Evolutionary conservation across 1,284 basidiomycete genomes (phyloP).

Genomic region (Cutaneotrichosporon sp.): DNA sequence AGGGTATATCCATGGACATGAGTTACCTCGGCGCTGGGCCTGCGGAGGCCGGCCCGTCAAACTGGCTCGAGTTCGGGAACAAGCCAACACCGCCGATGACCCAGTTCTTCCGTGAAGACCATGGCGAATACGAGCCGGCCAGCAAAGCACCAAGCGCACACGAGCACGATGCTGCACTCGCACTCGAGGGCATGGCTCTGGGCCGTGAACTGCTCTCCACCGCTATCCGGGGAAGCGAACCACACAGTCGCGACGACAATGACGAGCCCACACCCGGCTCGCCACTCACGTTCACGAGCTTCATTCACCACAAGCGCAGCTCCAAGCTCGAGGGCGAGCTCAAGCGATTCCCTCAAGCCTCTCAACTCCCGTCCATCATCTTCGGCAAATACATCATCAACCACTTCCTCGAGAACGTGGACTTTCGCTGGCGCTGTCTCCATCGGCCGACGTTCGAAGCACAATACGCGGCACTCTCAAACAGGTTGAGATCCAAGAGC

Average conservation of each 20-base stretch:
- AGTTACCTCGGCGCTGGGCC: not conserved
- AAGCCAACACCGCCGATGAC: constrained; percentile 2
- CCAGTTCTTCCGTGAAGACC: not conserved
- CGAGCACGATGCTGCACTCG: constrained; percentile 27
- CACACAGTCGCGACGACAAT: constrained; percentile 5
- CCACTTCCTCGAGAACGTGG: constrained; percentile 25
- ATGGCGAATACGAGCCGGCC: constrained; percentile 14
- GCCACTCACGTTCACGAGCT: constrained; percentile 24
- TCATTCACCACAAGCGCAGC: constrained; percentile 23
- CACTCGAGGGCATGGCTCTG: constrained; percentile 30
- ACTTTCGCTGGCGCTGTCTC: constrained; percentile 29
- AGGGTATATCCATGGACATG: constrained; percentile 4
- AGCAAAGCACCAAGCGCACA: constrained; percentile 25
- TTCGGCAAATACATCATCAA: constrained; percentile 27
- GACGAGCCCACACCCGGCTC: constrained; percentile 24
- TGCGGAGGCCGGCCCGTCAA: not conserved
- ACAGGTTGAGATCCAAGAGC: constrained; percentile 17
- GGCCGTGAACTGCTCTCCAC: constrained; percentile 21
- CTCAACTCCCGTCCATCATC: constrained; percentile 18
- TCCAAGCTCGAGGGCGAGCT: constrained; percentile 12
- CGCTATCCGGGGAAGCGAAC: not conserved
- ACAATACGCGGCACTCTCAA: constrained; percentile 25
- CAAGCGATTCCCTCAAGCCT: constrained; percentile 23
- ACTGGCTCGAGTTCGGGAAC: constrained; percentile 5
- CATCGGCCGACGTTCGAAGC: constrained; percentile 30